Conservation (phyloP, 2,329 filamentous ascomycete genomes). For the Apiospora kogelbergensis region DNA sequence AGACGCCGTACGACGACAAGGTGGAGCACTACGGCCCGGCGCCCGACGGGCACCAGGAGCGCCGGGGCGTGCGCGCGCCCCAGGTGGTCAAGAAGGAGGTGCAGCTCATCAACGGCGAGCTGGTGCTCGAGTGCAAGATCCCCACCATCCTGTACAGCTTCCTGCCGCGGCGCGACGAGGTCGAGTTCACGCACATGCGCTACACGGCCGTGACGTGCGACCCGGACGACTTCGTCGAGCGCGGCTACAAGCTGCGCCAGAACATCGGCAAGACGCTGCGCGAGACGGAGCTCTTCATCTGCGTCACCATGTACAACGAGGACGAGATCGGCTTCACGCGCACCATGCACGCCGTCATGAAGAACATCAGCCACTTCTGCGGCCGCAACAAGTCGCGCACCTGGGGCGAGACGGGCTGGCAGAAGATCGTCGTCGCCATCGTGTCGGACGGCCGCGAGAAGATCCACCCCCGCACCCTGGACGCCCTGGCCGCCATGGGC, state of each 20-base stretch:
- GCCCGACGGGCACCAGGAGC: constrained; percentile 81
- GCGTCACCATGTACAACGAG: constrained; percentile 98
- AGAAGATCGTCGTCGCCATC: constrained; percentile 98
- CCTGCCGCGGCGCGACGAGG: constrained; percentile 84
- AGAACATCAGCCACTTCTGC: constrained; percentile 99
- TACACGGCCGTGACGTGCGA: constrained; percentile 96
- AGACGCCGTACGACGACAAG: constrained; percentile 50
- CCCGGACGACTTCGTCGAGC: constrained; percentile 80
- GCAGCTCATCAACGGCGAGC: constrained; percentile 92
- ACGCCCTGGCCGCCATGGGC: constrained; percentile 93
- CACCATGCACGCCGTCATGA: constrained; percentile 95
- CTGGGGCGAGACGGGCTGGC: constrained; percentile 98
- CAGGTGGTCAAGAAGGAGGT: constrained; percentile 95
- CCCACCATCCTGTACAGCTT: constrained; percentile 98
- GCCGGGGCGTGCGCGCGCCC: constrained; percentile 80
- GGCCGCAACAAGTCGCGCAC: constrained; percentile 90
- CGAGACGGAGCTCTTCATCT: constrained; percentile 94
- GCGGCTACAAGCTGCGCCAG: constrained; percentile 89
- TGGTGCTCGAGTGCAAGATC: constrained; percentile 98
- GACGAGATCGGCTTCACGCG: constrained; percentile 94
- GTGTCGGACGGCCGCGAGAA: constrained; percentile 89
- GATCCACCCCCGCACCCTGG: constrained; percentile 89
- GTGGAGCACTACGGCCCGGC: constrained; percentile 84
- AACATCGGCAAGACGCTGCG: constrained; percentile 88
- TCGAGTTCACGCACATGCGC: constrained; percentile 96